Conservation (phyloP, 2,329 filamentous ascomycete genomes). For the Colletotrichum coccodes region DNA sequence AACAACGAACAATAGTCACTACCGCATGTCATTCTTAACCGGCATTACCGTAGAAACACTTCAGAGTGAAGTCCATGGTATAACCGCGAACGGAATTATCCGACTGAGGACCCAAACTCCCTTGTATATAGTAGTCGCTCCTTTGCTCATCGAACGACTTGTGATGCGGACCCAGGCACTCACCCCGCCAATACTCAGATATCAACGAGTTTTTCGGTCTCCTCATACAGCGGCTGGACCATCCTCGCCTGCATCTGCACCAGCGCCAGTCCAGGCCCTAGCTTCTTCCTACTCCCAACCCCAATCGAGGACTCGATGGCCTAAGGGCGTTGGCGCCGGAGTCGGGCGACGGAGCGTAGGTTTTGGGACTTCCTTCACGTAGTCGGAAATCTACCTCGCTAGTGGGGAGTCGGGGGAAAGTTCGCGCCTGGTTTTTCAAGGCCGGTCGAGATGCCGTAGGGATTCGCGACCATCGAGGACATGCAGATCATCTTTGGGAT, state of each 20-base stretch:
- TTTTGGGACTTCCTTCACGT: background rate
- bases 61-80: no score
- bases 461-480: background rate
- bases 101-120: no score
- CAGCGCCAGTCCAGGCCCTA: background rate
- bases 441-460: background rate
- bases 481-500: background rate
- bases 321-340: background rate
- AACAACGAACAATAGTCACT: no score
- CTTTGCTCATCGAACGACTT: background rate
- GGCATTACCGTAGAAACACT: no score
- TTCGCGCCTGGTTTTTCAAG: background rate
- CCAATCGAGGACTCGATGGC: background rate
- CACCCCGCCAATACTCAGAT: background rate
- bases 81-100: no score
- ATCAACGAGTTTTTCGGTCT: conserved; percentile 26
- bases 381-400: background rate
- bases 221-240: background rate
- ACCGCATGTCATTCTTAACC: no score
- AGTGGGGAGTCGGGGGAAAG: no score
- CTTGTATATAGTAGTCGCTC: no score
- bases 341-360: background rate
- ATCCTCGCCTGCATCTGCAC: background rate
- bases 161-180: no score
- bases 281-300: background rate